Percentiles rank a stretch among this genome's conserved stretches.
Conservation (phyloP, 2,329 filamentous ascomycete species). For the Rutstroemia sp. region DNA sequence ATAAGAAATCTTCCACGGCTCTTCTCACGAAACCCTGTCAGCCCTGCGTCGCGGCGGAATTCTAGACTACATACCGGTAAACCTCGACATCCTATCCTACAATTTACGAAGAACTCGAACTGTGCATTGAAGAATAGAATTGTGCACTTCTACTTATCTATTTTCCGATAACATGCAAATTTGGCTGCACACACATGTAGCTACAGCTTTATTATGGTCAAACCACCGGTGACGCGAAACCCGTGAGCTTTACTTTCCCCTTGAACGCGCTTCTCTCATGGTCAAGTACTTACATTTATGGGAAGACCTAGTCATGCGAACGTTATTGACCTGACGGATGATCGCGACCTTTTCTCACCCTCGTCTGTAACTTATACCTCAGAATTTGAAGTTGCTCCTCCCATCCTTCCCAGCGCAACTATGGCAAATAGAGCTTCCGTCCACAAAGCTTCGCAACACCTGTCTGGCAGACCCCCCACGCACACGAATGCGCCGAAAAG, state of each 20-base stretch:
- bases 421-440: not conserved
- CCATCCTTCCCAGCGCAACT: constrained; percentile 2
- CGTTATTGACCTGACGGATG: constrained; percentile 4
- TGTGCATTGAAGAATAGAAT: no score
- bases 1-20: no score
- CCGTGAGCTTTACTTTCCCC: not conserved
- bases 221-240: not conserved
- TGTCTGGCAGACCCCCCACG: no score
- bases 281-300: not conserved
- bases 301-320: not conserved
- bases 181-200: not conserved
- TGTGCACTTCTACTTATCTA: no score
- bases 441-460: no score
- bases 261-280: not conserved
- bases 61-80: no score
- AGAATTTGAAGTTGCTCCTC: not conserved
- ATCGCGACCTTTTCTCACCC: not conserved
- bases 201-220: not conserved
- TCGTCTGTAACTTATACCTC: not conserved
- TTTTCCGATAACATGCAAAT: no score
- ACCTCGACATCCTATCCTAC: no score
- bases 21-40: no score
- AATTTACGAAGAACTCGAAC: no score
- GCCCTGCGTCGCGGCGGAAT: no score
- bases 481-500: not conserved